Conservation (phyloP, 2,329 filamentous ascomycete genomes). For the Penicillium hesseltinei region DNA sequence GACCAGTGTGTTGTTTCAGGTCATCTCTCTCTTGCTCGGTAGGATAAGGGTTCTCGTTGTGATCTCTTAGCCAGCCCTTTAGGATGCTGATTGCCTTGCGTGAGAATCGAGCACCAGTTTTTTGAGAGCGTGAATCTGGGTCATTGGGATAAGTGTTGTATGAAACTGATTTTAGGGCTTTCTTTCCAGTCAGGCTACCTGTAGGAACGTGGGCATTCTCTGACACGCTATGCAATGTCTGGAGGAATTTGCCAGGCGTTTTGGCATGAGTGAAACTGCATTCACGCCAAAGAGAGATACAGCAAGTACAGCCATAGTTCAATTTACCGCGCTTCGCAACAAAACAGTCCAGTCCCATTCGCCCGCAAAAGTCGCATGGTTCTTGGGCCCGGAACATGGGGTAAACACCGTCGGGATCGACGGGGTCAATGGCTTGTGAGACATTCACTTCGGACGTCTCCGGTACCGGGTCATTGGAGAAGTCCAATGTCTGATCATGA, state of each 20-base stretch:
- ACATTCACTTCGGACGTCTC: slow-evolving; percentile 19
- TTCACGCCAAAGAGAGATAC: slow-evolving; percentile 48
- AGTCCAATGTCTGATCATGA: slow-evolving; percentile 41
- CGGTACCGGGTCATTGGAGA: slow-evolving; percentile 34
- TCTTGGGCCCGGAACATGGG: slow-evolving; percentile 47
- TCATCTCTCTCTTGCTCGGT: slow-evolving; percentile 82
- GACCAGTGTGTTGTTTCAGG: slow-evolving; percentile 72
- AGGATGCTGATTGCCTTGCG: slow-evolving; percentile 75
- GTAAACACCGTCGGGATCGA: slow-evolving; percentile 32
- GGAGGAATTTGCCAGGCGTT: slow-evolving; percentile 42
- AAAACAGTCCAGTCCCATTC: slow-evolving; percentile 49
- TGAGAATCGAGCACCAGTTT: slow-evolving; percentile 74
- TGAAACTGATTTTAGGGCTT: slow-evolving; percentile 43
- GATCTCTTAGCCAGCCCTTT: slow-evolving; percentile 79
- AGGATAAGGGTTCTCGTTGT: slow-evolving; percentile 81
- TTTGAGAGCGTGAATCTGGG: slow-evolving; percentile 49
- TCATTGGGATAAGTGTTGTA: slow-evolving; percentile 36
- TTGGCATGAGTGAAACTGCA: slow-evolving; percentile 48
- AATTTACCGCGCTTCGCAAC: slow-evolving; percentile 45
- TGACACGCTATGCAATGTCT: slow-evolving; percentile 45
- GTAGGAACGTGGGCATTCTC: slow-evolving; percentile 43
- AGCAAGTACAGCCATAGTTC: slow-evolving; percentile 48
- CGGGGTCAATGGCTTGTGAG: slow-evolving; percentile 21
- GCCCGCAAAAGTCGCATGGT: slow-evolving; percentile 47
- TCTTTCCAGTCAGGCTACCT: slow-evolving; percentile 41